phyloP scores from a whole-genome alignment of 1,284 basidiomycete species.

The Porodaedalea pini region DNA sequence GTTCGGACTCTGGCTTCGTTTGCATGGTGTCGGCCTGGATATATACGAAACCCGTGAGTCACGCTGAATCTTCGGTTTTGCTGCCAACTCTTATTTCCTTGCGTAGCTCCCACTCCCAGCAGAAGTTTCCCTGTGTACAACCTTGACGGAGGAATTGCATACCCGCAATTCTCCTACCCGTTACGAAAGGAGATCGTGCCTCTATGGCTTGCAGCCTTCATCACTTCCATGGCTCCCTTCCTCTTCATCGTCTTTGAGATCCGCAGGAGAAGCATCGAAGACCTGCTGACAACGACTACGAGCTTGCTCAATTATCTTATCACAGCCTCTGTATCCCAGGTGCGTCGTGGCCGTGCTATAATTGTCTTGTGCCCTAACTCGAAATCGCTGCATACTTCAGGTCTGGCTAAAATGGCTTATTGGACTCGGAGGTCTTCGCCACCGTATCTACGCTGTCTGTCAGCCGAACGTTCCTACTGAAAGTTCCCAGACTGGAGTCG shows the following conservation, averaged over 20 bases:
- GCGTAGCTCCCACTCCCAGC: slow-evolving; percentile 38
- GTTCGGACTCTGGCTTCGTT: slow-evolving; percentile 37
- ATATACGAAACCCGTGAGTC: slow-evolving; percentile 43
- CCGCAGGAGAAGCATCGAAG: slow-evolving; percentile 42
- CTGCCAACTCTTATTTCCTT: slow-evolving; percentile 8
- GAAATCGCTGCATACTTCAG: slow-evolving; percentile 34
- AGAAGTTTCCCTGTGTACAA: slow-evolving; percentile 38
- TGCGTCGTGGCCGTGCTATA: neutral
- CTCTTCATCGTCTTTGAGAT: slow-evolving; percentile 48
- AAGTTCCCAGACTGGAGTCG: slow-evolving; percentile 36
- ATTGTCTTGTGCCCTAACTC: neutral
- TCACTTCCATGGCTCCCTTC: slow-evolving; percentile 53
- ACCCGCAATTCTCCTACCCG: slow-evolving; percentile 33
- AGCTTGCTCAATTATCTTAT: slow-evolving; percentile 49
- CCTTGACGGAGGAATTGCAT: slow-evolving; percentile 31
- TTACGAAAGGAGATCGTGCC: slow-evolving; percentile 50
- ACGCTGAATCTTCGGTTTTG: neutral
- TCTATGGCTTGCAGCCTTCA: slow-evolving; percentile 48
- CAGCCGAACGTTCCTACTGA: slow-evolving; percentile 39
- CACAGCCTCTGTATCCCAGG: slow-evolving; percentile 30
- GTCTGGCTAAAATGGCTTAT: slow-evolving; percentile 57
- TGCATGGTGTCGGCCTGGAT: slow-evolving; percentile 46
- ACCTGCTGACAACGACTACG: slow-evolving; percentile 48
- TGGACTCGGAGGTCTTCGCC: slow-evolving; percentile 43
- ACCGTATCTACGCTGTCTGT: slow-evolving; percentile 52